Evolutionary conservation across 2,329 filamentous ascomycete genomes (phyloP), one percentile per base, ranked within the genome.

Genomic region (Endothia cerciana): DNA sequence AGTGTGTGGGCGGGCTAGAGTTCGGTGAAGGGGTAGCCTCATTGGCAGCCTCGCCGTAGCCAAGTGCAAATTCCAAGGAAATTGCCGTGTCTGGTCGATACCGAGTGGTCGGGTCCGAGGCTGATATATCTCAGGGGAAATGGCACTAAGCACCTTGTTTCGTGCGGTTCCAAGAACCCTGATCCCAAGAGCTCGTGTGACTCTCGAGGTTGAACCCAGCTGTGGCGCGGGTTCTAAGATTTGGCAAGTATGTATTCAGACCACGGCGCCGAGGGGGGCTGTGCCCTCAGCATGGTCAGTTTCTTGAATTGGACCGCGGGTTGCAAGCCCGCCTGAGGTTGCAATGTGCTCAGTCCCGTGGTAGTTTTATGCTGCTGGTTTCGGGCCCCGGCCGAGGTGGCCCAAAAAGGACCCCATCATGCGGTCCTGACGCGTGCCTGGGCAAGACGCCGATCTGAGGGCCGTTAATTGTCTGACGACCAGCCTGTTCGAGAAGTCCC

Each of bases 341-440:
- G 57, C 55, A 66, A 56, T 60, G 30, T 57, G 49, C 55, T 61
- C 47, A 33, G 56, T 65, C 41, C 66, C 60, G 58, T 68, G 66
- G 63, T 47, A 43, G 17, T 53, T 22, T 62, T 30, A 55, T 43
- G 59, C 66, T 65, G 66, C 61, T 65, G 66, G 63, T 65, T 65
- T 65, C 63, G 63, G 49, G 55, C 53, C 63, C 43, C 60, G 55
- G 66, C 43, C 19, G 56, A 57, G 47, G 47, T 45, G 40, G 47
- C 57, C 65, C 63, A 25, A 59, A 60, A 65, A 41, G 19, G 63
- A 61, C 15, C 60, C 45, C 28, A 53, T 47, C 49, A 64, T 55
- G 57, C 53, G 51, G 22, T 40, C 43, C 49, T 61, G 40, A 36
- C 59, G 57, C 43, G 30, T 17, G 41, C 17, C 61, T 38, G 43